Evolutionary conservation across 1,284 basidiomycete genomes (phyloP), one percentile per base, ranked within the genome.

Genomic region (Melampsora larici-populina): DNA sequence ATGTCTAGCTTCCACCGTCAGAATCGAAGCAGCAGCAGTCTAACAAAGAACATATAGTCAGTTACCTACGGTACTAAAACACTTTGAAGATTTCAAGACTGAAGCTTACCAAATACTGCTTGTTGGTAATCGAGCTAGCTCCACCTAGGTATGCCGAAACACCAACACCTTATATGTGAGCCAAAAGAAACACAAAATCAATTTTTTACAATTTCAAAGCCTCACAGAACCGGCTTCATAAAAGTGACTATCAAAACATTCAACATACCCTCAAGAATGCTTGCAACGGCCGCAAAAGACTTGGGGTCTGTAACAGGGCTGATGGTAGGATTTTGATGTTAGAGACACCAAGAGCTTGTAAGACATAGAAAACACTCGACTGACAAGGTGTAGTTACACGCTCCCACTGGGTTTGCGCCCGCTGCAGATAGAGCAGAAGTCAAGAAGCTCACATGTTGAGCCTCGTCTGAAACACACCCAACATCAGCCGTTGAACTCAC

Each of bases 401-500:
- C 84, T 81, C 86, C 80, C 21, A 86, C 85, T 0, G 88, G 87
- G 33, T 85, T 83, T 49, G 83, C 84, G 1, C 89, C 89, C 9
- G 63, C 63, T 33, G 63, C 63, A 33, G 26, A 33, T 69, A 91
- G 86, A 2, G 87, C 87, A 26, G 80, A 81, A 79, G 83, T 84
- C 70, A 87, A 84, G 80, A 86, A 85, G 60, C 81, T 81, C 80
- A 87, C 87, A 83, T 87, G 89, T 0, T 85, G 83, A 51, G 84
- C 83, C 83, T 91, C 90, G 82, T 92, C 88, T 65, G 83, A 81
- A 21, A 84, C 84, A 79, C 91, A 88, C 83, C 90, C 86, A 66
- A 80, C 0, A 21, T 58, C 8, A 58, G 11, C n/a, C 13, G 5
- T 8, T 29, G 18, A 58, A 58, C 40, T 43, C 40, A 13, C 1